Percentiles rank a stretch among this genome's conserved stretches.
These are phyloP conservation scores for Arachis monticola DNA, from an alignment of 331 rosid species.

Conservation along the genomic window DNA sequence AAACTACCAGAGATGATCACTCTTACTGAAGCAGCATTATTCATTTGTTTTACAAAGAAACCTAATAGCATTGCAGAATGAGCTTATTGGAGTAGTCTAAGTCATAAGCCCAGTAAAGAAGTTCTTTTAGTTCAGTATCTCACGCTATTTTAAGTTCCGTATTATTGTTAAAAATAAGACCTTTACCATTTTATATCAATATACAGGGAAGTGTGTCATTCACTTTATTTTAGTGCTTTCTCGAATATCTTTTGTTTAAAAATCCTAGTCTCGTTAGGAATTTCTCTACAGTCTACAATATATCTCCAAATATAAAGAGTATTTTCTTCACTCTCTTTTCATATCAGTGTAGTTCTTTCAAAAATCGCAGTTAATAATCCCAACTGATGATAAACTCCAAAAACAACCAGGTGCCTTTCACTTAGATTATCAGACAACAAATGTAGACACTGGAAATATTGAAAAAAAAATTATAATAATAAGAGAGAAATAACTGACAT, in stretches of 20 bases:
- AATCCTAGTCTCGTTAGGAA: conserved; percentile 2
- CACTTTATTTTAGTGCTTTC: neutral
- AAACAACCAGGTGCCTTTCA: conserved; percentile 15
- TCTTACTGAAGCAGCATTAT: neutral
- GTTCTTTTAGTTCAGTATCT: neutral
- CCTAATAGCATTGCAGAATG: neutral
- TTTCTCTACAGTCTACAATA: neutral
- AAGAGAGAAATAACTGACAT: neutral
- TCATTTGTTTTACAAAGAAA: neutral
- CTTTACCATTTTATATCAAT: too few relatives aligned
- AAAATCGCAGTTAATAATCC: conserved; percentile 4
- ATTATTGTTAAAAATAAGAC: neutral
- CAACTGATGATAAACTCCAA: conserved; percentile 7
- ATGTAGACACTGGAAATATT: neutral
- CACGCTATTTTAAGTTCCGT: neutral
- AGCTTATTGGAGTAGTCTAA: neutral
- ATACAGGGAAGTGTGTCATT: neutral
- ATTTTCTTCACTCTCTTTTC: neutral
- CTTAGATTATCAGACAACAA: conserved; percentile 17
- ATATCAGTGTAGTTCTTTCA: neutral
- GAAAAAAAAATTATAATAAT: neutral
- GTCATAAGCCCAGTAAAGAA: neutral
- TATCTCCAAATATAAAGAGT: neutral
- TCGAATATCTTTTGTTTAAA: neutral
- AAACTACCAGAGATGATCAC: neutral